Percentiles rank a stretch among this genome's conserved stretches.
Conservation (phyloP, 2,329 filamentous ascomycete species). For the Nemania abortiva region DNA sequence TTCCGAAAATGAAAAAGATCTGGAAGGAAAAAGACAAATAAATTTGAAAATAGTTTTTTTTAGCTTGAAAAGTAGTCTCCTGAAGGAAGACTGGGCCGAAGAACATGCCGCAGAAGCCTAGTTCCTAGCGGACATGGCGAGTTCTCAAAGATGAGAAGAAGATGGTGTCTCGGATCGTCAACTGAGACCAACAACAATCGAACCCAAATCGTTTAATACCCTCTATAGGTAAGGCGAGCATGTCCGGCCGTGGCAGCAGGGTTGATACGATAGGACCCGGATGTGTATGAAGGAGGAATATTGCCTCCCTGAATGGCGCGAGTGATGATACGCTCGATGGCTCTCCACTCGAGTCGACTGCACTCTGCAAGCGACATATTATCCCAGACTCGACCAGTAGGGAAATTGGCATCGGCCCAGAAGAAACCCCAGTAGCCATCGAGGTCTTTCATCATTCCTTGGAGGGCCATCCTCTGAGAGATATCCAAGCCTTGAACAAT, state of each 20-base stretch:
- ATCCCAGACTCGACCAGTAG: conserved; percentile 58
- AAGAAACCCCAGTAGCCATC: conserved; percentile 66
- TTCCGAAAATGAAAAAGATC: background rate
- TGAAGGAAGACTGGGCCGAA: no score
- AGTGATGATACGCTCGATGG: conserved; percentile 63
- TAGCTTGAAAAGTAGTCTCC: no score
- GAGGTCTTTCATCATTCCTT: conserved; percentile 47
- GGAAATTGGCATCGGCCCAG: conserved; percentile 61
- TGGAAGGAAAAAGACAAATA: conserved; percentile 8
- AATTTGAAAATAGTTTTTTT: conserved; percentile 8
- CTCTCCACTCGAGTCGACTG: conserved; percentile 60
- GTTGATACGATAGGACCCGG: conserved; percentile 14
- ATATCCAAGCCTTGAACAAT: conserved; percentile 57
- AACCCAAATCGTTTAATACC: conserved; percentile 10
- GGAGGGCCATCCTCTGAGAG: conserved; percentile 56
- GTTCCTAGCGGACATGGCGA: no score
- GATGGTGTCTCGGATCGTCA: background rate
- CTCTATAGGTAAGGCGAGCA: background rate
- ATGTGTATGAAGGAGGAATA: conserved; percentile 30
- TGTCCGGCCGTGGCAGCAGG: background rate
- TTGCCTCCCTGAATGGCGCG: conserved; percentile 45
- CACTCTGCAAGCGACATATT: conserved; percentile 61
- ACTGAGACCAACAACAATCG: background rate
- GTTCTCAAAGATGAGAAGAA: background rate
- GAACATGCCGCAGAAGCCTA: no score